These are phyloP conservation scores for Fusarium chlamydosporum DNA, from an alignment of 2,329 filamentous ascomycete genomes.

Conservation along the genomic window DNA sequence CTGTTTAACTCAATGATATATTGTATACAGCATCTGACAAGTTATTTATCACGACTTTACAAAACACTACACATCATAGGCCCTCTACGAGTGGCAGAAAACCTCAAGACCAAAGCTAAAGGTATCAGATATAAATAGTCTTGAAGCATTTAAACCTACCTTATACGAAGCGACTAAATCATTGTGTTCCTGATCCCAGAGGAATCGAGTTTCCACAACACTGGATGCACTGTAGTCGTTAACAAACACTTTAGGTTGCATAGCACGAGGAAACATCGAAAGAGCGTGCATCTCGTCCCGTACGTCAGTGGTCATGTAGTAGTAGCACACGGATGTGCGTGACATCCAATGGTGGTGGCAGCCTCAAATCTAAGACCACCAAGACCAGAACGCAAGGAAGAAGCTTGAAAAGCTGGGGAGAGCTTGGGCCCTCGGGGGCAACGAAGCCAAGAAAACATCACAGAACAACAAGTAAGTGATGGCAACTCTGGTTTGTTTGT, in stretches of 20 bases:
- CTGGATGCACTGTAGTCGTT: neutral
- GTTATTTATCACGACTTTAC: neutral
- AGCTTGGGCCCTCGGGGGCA: slow-evolving; percentile 29
- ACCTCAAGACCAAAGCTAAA: no score
- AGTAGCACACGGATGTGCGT: slow-evolving; percentile 26
- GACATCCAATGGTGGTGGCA: slow-evolving; percentile 27
- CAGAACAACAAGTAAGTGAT: slow-evolving; percentile 11
- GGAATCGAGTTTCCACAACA: no score
- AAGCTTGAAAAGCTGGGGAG: slow-evolving; percentile 38
- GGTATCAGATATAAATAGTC: no score
- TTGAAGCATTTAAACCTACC: no score
- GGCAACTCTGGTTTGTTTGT: slow-evolving; percentile 10
- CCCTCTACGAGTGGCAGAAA: no score
- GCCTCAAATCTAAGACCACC: slow-evolving; percentile 12
- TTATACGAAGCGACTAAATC: no score
- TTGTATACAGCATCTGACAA: neutral
- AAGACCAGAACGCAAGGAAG: slow-evolving; percentile 20
- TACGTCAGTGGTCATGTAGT: slow-evolving; percentile 36
- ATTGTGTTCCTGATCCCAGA: no score
- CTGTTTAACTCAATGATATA: neutral
- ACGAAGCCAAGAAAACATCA: neutral
- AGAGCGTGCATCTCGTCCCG: slow-evolving; percentile 35
- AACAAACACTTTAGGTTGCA: slow-evolving; percentile 18
- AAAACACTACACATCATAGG: neutral
- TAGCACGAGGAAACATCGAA: slow-evolving; percentile 27